Conservation (phyloP, 768 basidiomycete genomes). For the Boletus insuetus region DNA sequence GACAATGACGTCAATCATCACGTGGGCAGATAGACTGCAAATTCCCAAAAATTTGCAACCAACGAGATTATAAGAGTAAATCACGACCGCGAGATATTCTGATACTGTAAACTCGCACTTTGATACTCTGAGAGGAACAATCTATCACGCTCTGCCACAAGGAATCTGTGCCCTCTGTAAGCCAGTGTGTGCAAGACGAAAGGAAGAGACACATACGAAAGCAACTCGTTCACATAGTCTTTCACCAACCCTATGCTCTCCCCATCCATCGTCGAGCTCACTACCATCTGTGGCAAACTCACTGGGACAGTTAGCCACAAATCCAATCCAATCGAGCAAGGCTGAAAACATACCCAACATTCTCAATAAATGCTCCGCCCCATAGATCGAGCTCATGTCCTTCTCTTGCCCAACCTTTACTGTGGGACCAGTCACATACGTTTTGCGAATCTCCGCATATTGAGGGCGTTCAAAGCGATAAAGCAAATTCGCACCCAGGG, state of each 20-base stretch:
- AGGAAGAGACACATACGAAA: constrained; percentile 52
- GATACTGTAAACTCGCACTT: constrained; percentile 70
- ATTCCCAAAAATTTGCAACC: not conserved
- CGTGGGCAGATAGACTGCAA: not conserved
- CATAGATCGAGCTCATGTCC: constrained; percentile 89
- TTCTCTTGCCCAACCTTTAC: constrained; percentile 68
- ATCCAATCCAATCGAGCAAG: not conserved
- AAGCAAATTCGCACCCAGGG: constrained; percentile 83
- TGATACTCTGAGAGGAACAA: constrained; percentile 82
- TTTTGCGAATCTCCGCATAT: constrained; percentile 75
- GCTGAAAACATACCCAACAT: constrained; percentile 70
- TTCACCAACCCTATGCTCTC: constrained; percentile 80
- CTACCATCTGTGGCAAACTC: constrained; percentile 87
- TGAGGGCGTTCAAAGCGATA: constrained; percentile 96
- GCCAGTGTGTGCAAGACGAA: not conserved
- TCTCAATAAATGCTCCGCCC: constrained; percentile 89
- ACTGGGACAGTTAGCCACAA: constrained; percentile 48
- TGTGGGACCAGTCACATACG: constrained; percentile 69
- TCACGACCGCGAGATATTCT: constrained; percentile 78
- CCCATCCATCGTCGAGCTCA: constrained; percentile 84
- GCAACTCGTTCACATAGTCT: constrained; percentile 88
- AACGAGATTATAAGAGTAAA: not conserved
- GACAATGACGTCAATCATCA: not conserved
- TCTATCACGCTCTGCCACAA: constrained; percentile 69
- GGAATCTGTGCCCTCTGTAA: constrained; percentile 51